These are phyloP conservation scores for Litchi chinensis DNA, from an alignment of 345 rosid genomes.

Conservation along the genomic window DNA sequence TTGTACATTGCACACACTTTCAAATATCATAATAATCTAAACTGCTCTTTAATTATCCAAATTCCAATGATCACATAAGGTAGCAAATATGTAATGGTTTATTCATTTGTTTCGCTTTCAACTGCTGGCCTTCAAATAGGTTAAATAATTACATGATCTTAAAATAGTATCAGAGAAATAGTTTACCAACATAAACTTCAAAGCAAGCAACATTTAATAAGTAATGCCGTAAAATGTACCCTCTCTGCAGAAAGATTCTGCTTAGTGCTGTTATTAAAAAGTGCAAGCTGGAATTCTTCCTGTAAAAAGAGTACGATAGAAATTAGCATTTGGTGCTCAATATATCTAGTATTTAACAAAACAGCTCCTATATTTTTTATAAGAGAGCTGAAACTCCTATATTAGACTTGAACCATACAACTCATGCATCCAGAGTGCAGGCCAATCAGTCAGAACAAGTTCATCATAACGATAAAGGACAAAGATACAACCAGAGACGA, in stretches of 20 bases:
- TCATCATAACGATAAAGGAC: not conserved
- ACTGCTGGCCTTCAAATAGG: not conserved
- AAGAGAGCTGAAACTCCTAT: not conserved
- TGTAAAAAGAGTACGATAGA: conserved; percentile 17
- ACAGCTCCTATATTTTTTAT: not conserved
- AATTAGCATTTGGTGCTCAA: not conserved
- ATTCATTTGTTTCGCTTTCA: not conserved
- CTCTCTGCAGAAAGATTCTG: conserved; percentile 58
- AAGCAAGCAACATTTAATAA: not conserved
- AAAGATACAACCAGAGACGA: not conserved
- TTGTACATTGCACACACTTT: not conserved
- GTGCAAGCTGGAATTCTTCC: conserved; percentile 62
- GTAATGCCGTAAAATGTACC: conserved; percentile 33
- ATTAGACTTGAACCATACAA: conserved; percentile 1
- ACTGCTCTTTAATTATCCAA: not conserved
- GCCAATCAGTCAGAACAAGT: not conserved
- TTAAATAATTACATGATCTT: not conserved
- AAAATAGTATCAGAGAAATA: not conserved
- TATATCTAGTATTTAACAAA: not conserved
- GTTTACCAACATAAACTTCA: not conserved
- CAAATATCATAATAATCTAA: not conserved
- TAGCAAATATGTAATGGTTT: not conserved
- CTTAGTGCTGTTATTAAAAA: conserved; percentile 44
- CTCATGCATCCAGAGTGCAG: not conserved
- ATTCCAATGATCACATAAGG: not conserved